Base-by-base conservation (phyloP, 2,329 filamentous ascomycete genomes). In the Alternaria burnsii region DNA sequence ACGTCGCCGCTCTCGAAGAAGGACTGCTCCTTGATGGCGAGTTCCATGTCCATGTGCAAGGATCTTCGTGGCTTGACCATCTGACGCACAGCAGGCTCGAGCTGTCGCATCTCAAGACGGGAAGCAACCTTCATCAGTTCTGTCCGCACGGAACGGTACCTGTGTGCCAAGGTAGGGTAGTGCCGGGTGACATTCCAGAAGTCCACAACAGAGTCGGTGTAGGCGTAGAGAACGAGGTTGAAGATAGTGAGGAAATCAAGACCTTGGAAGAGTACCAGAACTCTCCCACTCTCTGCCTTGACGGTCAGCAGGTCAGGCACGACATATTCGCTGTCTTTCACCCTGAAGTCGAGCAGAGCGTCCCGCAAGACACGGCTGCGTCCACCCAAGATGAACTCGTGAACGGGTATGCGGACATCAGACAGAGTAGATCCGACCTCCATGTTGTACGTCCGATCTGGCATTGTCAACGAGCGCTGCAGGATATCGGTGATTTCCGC, bases 101-200 rank as follows among this genome's bases (percentile, higher is more conserved):
- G 82, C 32, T 86, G 87, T 16, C 80, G 77, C 76, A 98, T 84
- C 14, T 90, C 87, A 1, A 98, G 83, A 56, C 86, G 86, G 1
- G 87, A 87, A 10, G 92, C 90, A n/a, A 94, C 70, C 66, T 89
- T 94, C 89, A 97, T 95, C n/a, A 98, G 81, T 73, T 98, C 94
- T 0, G 83, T 85, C 20, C 94, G 89, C 18, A 97, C 85, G 71
- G 94, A 89, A 24, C 93, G 90, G 75, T 93, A 97, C 41, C 91
- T 86, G 68, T 87, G 85, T 0, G 91, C 89, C 74, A 90, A 82
- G 11, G 86, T 81, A 3, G 89, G 86, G 20, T 87, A 86, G 63
- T 89, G 86, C 63, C 83, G 87, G 5, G 89, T 89, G 63, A 91
- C 89, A 66, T 94, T 91, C 95, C 95, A 98, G 18, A 94, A 91